Conservation (phyloP, 2,329 filamentous ascomycete genomes). For the Harringtonia lauricola region DNA sequence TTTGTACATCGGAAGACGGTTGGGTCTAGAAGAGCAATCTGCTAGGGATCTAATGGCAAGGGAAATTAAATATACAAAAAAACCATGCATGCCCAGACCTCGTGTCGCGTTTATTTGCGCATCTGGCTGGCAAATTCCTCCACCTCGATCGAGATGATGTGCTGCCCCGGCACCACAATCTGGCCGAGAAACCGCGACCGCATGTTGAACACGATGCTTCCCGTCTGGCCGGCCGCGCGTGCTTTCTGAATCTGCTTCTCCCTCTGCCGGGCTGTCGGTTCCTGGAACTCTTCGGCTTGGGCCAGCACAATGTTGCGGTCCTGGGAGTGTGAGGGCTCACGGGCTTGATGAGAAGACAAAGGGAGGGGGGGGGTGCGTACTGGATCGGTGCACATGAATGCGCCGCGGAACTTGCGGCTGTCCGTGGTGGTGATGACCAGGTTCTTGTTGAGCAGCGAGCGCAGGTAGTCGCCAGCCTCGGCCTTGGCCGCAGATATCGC, state of each 20-base stretch:
- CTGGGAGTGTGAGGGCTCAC: constrained; percentile 31
- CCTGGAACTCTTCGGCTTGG: constrained; percentile 80
- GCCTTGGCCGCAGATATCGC: background rate
- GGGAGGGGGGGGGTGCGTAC: constrained; percentile 29
- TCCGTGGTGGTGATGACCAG: constrained; percentile 74
- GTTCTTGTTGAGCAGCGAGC: constrained; percentile 63
- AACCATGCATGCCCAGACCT: too few relatives aligned
- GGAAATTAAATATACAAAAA: background rate
- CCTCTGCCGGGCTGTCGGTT: constrained; percentile 45
- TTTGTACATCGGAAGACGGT: background rate
- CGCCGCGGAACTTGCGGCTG: constrained; percentile 76
- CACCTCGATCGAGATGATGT: constrained; percentile 80
- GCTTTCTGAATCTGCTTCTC: constrained; percentile 23
- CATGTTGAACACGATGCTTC: constrained; percentile 55
- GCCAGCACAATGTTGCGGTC: constrained; percentile 81
- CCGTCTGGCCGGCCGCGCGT: constrained; percentile 17
- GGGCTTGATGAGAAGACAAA: background rate
- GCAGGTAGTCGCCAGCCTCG: constrained; percentile 32
- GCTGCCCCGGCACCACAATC: constrained; percentile 76
- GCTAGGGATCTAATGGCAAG: background rate
- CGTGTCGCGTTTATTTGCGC: constrained; percentile 8
- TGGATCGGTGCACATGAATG: constrained; percentile 90
- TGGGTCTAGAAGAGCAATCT: too few relatives aligned
- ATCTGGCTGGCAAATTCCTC: constrained; percentile 60
- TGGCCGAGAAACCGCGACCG: constrained; percentile 78